Conservation (phyloP, 2,329 filamentous ascomycete species). For the Aspergillus udagawae region DNA sequence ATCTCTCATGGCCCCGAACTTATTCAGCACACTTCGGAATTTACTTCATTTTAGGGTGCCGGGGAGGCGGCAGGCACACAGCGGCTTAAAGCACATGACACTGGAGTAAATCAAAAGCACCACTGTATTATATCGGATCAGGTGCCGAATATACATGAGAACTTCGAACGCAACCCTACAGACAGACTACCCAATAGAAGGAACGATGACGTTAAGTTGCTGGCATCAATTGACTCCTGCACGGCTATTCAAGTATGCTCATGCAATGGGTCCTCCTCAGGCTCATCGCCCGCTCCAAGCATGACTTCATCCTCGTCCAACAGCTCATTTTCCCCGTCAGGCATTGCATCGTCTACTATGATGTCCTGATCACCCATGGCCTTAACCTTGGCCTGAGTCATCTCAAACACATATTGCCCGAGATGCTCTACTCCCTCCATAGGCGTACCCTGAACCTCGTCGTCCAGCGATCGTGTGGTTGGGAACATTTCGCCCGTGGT, state of each 20-base stretch:
- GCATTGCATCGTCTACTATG: constrained; percentile 30
- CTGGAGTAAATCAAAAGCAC: background rate
- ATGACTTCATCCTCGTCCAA: constrained; percentile 35
- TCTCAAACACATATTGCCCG: constrained; percentile 93
- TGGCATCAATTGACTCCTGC: background rate
- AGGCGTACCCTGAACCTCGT: constrained; percentile 52
- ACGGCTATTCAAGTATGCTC: constrained; percentile 17
- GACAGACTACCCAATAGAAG: background rate
- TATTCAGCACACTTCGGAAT: background rate
- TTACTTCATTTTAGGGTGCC: no score
- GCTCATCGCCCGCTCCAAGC: constrained; percentile 30
- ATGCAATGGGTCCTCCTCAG: constrained; percentile 33
- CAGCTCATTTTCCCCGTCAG: constrained; percentile 25
- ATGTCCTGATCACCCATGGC: constrained; percentile 48
- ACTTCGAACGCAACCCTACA: background rate
- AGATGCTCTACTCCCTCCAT: constrained; percentile 95
- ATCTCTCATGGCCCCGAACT: background rate
- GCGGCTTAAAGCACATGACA: background rate
- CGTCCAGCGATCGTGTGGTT: constrained; percentile 52
- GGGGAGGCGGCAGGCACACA: background rate
- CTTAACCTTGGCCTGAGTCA: constrained; percentile 72
- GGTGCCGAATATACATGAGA: background rate
- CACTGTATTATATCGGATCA: background rate
- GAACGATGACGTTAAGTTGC: background rate
- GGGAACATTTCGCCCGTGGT: constrained; percentile 86